A percentile compares a stretch with the other conserved stretches of the same genome.
Evolutionary conservation across 768 basidiomycete genomes (phyloP).

Genomic region (Hygrocybe punicea): DNA sequence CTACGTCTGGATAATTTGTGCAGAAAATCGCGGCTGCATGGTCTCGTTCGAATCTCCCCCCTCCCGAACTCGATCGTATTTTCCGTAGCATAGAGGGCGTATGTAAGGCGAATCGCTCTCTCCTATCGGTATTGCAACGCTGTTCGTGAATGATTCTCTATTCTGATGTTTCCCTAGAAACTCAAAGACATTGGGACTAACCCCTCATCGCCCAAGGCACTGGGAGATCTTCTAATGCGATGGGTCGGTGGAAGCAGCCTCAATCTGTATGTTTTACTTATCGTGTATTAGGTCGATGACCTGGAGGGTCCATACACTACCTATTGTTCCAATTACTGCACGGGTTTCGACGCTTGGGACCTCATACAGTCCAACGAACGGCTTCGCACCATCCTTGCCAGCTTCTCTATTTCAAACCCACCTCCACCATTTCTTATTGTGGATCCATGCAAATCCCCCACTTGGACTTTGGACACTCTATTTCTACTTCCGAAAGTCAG

Average conservation of each 20-base stretch:
- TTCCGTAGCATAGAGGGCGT: slow-evolving; percentile 90
- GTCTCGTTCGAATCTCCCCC: slow-evolving; percentile 93
- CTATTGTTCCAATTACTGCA: slow-evolving; percentile 68
- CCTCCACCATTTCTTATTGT: slow-evolving; percentile 47
- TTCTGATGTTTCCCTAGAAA: slow-evolving; percentile 53
- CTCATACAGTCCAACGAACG: slow-evolving; percentile 74
- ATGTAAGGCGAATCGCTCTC: slow-evolving; percentile 83
- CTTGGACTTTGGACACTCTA: slow-evolving; percentile 83
- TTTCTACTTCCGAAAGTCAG: slow-evolving; percentile 84
- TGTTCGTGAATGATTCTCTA: slow-evolving; percentile 1
- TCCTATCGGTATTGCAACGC: slow-evolving; percentile 60
- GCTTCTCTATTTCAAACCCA: slow-evolving; percentile 64
- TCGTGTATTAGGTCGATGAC: slow-evolving; percentile 74
- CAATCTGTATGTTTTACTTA: slow-evolving; percentile 13
- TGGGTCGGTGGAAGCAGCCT: slow-evolving; percentile 63
- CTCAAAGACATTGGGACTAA: slow-evolving; percentile 90
- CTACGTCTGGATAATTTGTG: not conserved
- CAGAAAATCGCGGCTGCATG: slow-evolving; percentile 98
- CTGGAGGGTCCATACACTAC: slow-evolving; percentile 80
- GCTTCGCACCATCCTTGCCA: slow-evolving; percentile 60
- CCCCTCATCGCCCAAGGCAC: slow-evolving; percentile 87
- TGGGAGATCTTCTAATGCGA: slow-evolving; percentile 94
- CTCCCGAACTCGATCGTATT: slow-evolving; percentile 86
- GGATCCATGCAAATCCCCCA: slow-evolving; percentile 35
- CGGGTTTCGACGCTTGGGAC: slow-evolving; percentile 81